These are phyloP conservation scores for Pseudogymnoascus sp. DNA, from an alignment of 2,329 filamentous ascomycete species.

Conservation along the genomic window DNA sequence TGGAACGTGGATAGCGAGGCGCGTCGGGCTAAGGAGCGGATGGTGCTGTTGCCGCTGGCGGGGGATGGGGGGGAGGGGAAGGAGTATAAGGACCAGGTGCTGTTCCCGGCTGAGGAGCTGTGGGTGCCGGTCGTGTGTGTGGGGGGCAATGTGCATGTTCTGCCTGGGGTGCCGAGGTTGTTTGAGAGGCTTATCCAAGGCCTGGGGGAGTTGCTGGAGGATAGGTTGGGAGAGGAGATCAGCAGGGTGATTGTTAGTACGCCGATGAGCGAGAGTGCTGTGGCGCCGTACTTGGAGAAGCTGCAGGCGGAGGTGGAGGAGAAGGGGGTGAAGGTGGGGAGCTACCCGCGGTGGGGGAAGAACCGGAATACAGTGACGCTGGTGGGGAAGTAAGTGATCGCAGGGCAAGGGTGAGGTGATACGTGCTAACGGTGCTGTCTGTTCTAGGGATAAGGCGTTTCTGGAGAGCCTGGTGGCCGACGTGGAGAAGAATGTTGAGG, in stretches of 20 bases:
- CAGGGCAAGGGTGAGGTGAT: not conserved
- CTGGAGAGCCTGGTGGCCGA: constrained; percentile 73
- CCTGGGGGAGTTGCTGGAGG: constrained; percentile 60
- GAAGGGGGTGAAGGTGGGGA: constrained; percentile 84
- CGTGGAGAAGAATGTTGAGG: constrained; percentile 68
- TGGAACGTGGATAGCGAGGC: constrained; percentile 78
- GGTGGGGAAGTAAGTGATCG: constrained; percentile 50
- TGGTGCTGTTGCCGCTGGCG: constrained; percentile 81
- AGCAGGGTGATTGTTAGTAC: constrained; percentile 77
- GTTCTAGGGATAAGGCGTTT: constrained; percentile 56
- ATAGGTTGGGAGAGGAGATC: constrained; percentile 68
- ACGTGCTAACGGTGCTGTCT: constrained; percentile 10
- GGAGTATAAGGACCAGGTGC: constrained; percentile 59
- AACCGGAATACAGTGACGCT: constrained; percentile 82
- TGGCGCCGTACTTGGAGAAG: constrained; percentile 75
- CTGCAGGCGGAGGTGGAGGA: constrained; percentile 65
- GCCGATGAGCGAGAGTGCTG: constrained; percentile 74
- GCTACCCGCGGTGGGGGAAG: constrained; percentile 89
- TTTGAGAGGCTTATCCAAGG: constrained; percentile 72
- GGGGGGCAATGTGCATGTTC: constrained; percentile 87
- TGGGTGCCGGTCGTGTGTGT: constrained; percentile 89
- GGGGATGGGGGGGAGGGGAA: constrained; percentile 35
- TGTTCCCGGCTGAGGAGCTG: constrained; percentile 72
- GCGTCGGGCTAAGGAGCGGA: constrained; percentile 74
- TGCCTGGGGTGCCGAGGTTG: constrained; percentile 79